Base-by-base conservation (phyloP, 2,329 filamentous ascomycete species). In the Plectosphaerella plurivora region DNA sequence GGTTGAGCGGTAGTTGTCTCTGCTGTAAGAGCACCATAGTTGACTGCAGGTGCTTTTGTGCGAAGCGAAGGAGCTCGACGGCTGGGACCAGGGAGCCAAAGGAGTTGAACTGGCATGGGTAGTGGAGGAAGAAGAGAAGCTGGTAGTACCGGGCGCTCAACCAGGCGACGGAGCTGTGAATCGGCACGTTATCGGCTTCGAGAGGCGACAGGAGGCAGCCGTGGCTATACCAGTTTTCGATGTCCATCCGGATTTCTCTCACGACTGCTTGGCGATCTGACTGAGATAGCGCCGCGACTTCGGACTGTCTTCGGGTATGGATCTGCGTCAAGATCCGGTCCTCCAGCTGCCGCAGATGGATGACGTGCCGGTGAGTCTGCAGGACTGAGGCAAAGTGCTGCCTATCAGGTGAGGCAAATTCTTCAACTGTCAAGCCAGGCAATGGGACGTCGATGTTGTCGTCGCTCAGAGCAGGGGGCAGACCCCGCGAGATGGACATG, bases 191-290 rank as follows among this genome's bases (percentile, higher is more conserved):
- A 55, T 75, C 73, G 2, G 68, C 63, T 45, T 74, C 71, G 47
- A 68, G 63, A 1, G 70, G 70, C 5, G 70, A 72, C 52, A 75
- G 63, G 5, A 76, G 66, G 46, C 72, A 76, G 1, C 73, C 73
- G 33, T 68, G 70, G 52, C 68, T 74, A 54, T 76, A 76, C 72
- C 74, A 76, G 53, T 75, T 67, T 50, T 76, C 73, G 18, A 76
- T 73, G 24, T 72, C 65, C n/a, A 67, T 61, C n/a, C 70, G 65
- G 24, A 74, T 63, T 18, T 62, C 62, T 39, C 65, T 64, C 3
- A 70, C 47, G 7, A 69, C 59, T 33, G 65, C 60, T 10, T 63
- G 62, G 4, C 68, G 61, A 51, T 71, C 69, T 4, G 63, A 54
- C 8, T 63, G 62, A 1, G 62, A 60, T 22, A 71, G 57, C 2